Evolutionary conservation across 805 yeast species (phyloP).

Genomic region (Lipomyces sp.): DNA sequence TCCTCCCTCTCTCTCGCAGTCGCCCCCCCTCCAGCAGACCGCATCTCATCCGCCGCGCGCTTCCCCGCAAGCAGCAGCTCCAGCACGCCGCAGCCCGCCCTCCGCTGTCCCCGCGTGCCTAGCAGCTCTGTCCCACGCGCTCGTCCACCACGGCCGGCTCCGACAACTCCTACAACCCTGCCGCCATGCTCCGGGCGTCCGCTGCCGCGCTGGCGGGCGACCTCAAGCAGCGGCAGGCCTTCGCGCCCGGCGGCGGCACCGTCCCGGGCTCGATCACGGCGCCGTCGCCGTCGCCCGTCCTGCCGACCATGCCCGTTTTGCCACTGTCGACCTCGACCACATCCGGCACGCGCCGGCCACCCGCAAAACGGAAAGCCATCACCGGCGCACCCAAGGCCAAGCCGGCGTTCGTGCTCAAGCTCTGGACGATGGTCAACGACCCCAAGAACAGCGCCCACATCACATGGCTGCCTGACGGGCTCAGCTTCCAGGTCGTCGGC

Average conservation of each 20-base stretch:
- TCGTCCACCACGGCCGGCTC: constrained; percentile 25
- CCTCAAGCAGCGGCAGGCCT: constrained; percentile 27
- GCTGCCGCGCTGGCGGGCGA: constrained; percentile 14
- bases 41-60: too few relatives aligned
- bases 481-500: constrained; percentile 76
- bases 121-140: too few relatives aligned
- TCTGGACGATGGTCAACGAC: constrained; percentile 96
- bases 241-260: constrained; percentile 16
- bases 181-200: constrained; percentile 13
- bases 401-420: constrained; percentile 88
- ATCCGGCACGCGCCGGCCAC: constrained; percentile 1
- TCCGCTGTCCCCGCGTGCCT: too few relatives aligned
- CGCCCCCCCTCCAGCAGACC: too few relatives aligned
- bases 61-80: too few relatives aligned
- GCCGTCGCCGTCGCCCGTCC: constrained; percentile 2
- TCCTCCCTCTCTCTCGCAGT: too few relatives aligned
- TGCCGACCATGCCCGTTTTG: not conserved
- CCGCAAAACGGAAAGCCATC: constrained; percentile 31
- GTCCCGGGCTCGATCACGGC: constrained; percentile 29
- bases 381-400: constrained; percentile 39
- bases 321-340: not conserved
- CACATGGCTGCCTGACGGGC: constrained; percentile 82
- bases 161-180: constrained; percentile 1
- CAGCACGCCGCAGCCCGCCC: too few relatives aligned
- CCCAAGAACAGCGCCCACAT: constrained; percentile 64